Percentiles rank a stretch among this genome's conserved stretches.
Conservation (phyloP, 176 grass and related monocot species). For the Aegilops tauschii region DNA sequence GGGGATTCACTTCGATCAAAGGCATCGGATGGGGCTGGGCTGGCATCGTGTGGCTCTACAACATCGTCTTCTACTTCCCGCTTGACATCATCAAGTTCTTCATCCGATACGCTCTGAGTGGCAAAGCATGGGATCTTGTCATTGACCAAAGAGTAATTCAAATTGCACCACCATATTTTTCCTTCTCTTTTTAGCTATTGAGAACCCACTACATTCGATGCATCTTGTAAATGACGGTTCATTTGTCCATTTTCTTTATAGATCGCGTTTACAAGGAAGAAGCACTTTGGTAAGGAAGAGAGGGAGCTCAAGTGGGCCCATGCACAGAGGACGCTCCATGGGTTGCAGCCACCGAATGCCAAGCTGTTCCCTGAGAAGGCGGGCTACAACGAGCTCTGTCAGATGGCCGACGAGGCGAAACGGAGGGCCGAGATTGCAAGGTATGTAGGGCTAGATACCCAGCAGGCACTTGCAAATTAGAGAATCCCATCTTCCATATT, state of each 20-base stretch:
- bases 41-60: constrained; percentile 1
- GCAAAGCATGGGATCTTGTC: constrained; percentile 39
- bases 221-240: neutral
- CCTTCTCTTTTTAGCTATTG: neutral
- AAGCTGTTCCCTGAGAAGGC: constrained; percentile 6
- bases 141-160: constrained; percentile 1
- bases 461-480: neutral
- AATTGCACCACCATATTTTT: neutral
- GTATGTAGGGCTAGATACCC: neutral
- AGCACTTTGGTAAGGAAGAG: constrained; percentile 1
- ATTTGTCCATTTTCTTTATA: neutral
- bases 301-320: constrained; percentile 27
- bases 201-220: neutral
- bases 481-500: neutral
- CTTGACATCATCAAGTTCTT: constrained; percentile 34
- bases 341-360: neutral
- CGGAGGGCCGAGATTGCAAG: constrained; percentile 16
- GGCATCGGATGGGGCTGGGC: constrained; percentile 41
- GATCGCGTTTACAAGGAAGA: constrained; percentile 22
- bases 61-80: neutral
- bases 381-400: neutral
- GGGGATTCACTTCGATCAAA: constrained; percentile 17
- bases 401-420: constrained; percentile 17
- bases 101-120: constrained; percentile 34
- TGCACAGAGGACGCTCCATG: constrained; percentile 33